These are phyloP conservation scores for Cafeteria roenbergensis DNA, from an alignment of 108 stramenopile species.

Conservation along the genomic window DNA sequence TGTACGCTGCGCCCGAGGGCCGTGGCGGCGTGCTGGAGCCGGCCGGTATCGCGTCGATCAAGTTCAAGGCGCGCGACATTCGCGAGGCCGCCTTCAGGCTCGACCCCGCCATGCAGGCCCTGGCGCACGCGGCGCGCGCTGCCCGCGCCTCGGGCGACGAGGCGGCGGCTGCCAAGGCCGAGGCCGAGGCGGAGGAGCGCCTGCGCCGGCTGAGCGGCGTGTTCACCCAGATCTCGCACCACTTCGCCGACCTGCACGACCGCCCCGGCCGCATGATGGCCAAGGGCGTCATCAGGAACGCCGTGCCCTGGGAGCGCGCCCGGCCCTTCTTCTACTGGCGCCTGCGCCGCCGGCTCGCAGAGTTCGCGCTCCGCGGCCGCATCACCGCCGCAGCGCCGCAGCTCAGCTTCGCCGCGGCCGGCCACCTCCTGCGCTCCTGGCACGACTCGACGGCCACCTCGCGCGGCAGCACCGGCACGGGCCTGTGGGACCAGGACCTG, in stretches of 20 bases:
- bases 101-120: slow-evolving; percentile 58
- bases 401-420: background rate
- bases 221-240: slow-evolving; percentile 83
- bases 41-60: slow-evolving; percentile 86
- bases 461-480: slow-evolving; percentile 3
- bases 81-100: slow-evolving; percentile 79
- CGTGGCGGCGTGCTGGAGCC: slow-evolving; percentile 94
- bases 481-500: slow-evolving; percentile 4
- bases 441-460: slow-evolving; percentile 8
- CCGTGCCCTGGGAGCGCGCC: slow-evolving; percentile 74
- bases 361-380: slow-evolving; percentile 76
- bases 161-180: slow-evolving; percentile 26
- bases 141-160: slow-evolving; percentile 35
- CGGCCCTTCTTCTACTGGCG: slow-evolving; percentile 90
- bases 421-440: background rate
- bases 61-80: slow-evolving; percentile 82
- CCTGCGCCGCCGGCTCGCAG: slow-evolving; percentile 83
- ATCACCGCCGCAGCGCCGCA: slow-evolving; percentile 39
- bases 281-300: slow-evolving; percentile 78
- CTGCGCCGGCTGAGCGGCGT: slow-evolving; percentile 69
- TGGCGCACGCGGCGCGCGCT: slow-evolving; percentile 45
- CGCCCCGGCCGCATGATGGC: slow-evolving; percentile 97
- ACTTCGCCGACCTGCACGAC: slow-evolving; percentile 98
- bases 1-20: slow-evolving; percentile 75
- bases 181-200: slow-evolving; percentile 41